These are phyloP conservation scores for Furculomyces boomerangus DNA, from an alignment of 371 early-diverging fungal species.

Conservation along the genomic window DNA sequence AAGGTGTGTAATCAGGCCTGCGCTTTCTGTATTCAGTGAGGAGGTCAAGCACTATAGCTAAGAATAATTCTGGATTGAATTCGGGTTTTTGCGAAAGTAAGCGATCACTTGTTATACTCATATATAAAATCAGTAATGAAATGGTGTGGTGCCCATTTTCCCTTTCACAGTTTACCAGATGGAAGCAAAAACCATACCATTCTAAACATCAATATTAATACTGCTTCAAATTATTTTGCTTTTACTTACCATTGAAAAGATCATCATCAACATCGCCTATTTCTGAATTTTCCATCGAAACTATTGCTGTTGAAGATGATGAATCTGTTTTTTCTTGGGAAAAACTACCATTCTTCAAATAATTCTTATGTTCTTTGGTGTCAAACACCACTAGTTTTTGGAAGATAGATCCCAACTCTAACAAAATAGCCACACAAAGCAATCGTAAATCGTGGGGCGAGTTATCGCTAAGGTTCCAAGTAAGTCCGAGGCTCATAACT, in stretches of 20 bases:
- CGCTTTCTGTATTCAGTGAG: slow-evolving; percentile 25
- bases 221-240: no score
- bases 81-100: slow-evolving; percentile 20
- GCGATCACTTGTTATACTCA: slow-evolving; percentile 17
- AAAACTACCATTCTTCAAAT: background rate
- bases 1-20: slow-evolving; percentile 21
- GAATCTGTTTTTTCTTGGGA: slow-evolving; percentile 4
- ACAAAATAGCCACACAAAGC: slow-evolving; percentile 22
- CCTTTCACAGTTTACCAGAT: slow-evolving; percentile 14
- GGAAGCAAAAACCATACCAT: slow-evolving; percentile 7
- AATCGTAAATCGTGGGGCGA: slow-evolving; percentile 22
- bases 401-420: slow-evolving; percentile 19
- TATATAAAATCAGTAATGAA: slow-evolving; percentile 16
- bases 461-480: slow-evolving; percentile 24
- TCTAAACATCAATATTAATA: no score
- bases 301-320: background rate
- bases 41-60: slow-evolving; percentile 18
- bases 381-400: slow-evolving; percentile 11
- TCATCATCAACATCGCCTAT: slow-evolving; percentile 21
- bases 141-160: background rate
- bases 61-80: slow-evolving; percentile 22
- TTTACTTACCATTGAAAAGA: slow-evolving; percentile 11
- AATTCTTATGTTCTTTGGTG: background rate
- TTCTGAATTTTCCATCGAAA: slow-evolving; percentile 10
- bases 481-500: slow-evolving; percentile 21